Percentiles rank a stretch among this genome's conserved stretches.
Evolutionary conservation across 768 basidiomycete genomes (phyloP).

Genomic region (Punctularia strigosozonata): DNA sequence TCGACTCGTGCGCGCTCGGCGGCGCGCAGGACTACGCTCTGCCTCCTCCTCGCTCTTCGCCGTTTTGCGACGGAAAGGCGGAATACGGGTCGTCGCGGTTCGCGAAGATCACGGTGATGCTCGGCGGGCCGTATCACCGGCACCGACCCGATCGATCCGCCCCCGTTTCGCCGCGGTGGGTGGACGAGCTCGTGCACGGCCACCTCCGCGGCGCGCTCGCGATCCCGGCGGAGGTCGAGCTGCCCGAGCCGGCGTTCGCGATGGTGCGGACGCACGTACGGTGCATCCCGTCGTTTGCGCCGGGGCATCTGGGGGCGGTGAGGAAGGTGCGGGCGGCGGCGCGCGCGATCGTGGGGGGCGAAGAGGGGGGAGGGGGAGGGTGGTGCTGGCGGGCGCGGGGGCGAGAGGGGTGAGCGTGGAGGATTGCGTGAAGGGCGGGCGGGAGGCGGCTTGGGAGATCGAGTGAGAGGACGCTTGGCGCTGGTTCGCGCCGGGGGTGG

Average conservation of each 20-base stretch:
- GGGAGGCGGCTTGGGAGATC: constrained; percentile 23
- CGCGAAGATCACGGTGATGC: constrained; percentile 83
- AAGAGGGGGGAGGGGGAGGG: constrained; percentile 30
- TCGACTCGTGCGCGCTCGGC: constrained; percentile 78
- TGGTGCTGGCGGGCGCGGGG: constrained; percentile 75
- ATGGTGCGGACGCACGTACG: constrained; percentile 39
- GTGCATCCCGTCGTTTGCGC: constrained; percentile 71
- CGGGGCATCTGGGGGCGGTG: constrained; percentile 68
- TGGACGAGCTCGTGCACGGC: constrained; percentile 14
- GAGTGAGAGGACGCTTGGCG: too few relatives aligned
- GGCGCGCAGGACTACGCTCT: constrained; percentile 36
- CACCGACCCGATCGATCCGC: too few relatives aligned
- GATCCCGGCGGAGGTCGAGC: constrained; percentile 6
- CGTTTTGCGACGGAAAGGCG: too few relatives aligned
- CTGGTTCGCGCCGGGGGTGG: too few relatives aligned
- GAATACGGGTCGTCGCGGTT: too few relatives aligned
- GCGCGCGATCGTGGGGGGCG: constrained; percentile 16
- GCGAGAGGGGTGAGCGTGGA: constrained; percentile 80
- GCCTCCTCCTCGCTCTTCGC: constrained; percentile 11
- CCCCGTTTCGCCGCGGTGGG: constrained; percentile 11
- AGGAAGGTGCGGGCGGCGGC: constrained; percentile 38
- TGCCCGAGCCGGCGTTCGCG: constrained; percentile 44
- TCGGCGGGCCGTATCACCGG: constrained; percentile 63
- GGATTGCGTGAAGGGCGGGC: constrained; percentile 74
- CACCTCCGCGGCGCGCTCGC: constrained; percentile 11